Percentiles rank a stretch among this genome's conserved stretches.
Conservation (phyloP, 148 eudicot genomes). For the Suaeda aralocaspica region DNA sequence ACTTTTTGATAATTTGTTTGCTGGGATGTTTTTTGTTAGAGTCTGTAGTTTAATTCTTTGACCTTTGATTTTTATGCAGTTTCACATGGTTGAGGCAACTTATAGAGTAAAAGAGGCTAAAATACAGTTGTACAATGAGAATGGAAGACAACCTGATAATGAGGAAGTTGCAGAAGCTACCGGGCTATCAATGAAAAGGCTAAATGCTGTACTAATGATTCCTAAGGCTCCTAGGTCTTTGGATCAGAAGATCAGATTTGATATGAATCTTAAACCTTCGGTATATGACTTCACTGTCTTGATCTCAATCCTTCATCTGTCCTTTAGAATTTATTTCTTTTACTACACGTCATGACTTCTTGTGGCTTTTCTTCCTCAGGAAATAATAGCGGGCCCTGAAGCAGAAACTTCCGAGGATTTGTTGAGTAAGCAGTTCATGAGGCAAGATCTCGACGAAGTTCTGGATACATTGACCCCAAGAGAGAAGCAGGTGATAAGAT, state of each 20-base stretch:
- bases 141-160: slow-evolving; percentile 60
- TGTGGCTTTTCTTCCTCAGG: slow-evolving; percentile 21
- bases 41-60: not conserved
- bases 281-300: slow-evolving; percentile 27
- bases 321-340: not conserved
- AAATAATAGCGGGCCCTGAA: slow-evolving; percentile 57
- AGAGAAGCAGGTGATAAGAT: slow-evolving; percentile 66
- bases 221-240: slow-evolving; percentile 92
- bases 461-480: slow-evolving; percentile 52
- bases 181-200: slow-evolving; percentile 88
- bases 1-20: not conserved
- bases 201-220: slow-evolving; percentile 57
- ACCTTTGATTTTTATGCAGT: slow-evolving; percentile 35
- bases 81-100: slow-evolving; percentile 72
- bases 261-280: slow-evolving; percentile 63
- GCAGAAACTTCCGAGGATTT: slow-evolving; percentile 60
- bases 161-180: slow-evolving; percentile 87
- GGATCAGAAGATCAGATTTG: slow-evolving; percentile 67
- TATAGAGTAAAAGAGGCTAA: slow-evolving; percentile 79
- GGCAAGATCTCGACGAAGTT: slow-evolving; percentile 68
- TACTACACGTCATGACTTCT: not conserved
- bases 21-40: not conserved
- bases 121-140: slow-evolving; percentile 58
- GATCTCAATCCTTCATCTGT: not conserved
- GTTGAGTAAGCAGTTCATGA: slow-evolving; percentile 65